A percentile compares a stretch with the other conserved stretches of the same genome.
phyloP scores from a whole-genome alignment of 1,284 basidiomycete species.

The Leccinum fuscescens region DNA sequence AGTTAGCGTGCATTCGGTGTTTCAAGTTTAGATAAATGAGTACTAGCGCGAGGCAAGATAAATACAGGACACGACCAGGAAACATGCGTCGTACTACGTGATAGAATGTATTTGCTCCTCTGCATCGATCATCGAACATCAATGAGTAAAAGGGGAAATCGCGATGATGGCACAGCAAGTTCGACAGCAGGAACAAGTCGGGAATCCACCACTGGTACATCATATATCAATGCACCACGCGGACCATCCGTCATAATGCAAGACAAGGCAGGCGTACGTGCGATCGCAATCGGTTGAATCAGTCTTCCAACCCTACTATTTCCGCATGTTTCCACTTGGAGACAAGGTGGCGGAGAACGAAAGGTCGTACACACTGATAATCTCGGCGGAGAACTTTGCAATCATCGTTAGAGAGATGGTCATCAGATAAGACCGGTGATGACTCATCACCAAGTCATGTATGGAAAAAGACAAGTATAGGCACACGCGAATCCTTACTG shows the following conservation, averaged over 20 bases:
- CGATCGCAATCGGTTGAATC: conserved; percentile 17
- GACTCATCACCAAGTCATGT: conserved; percentile 49
- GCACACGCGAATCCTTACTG: conserved; percentile 26
- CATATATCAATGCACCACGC: conserved; percentile 42
- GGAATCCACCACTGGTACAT: conserved; percentile 43
- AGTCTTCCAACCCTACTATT: conserved; percentile 28
- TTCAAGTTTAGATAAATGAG: conserved; percentile 35
- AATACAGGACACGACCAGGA: conserved; percentile 10
- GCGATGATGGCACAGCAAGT: conserved; percentile 52
- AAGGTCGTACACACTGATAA: conserved; percentile 46
- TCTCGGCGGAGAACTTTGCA: conserved; percentile 43
- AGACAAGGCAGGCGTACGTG: conserved; percentile 13
- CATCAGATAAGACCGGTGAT: conserved; percentile 35
- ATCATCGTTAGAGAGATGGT: conserved; percentile 35
- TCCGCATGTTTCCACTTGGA: conserved; percentile 35
- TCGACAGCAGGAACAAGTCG: conserved; percentile 49
- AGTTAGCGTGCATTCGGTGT: conserved; percentile 19
- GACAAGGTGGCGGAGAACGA: conserved; percentile 47
- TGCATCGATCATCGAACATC: conserved; percentile 27
- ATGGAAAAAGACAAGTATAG: conserved; percentile 51
- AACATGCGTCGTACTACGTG: conserved; percentile 13
- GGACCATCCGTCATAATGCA: background rate
- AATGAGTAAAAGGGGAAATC: conserved; percentile 40
- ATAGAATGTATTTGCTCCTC: conserved; percentile 11
- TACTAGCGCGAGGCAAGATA: conserved; percentile 20